These are phyloP conservation scores for Tricholoma hemisulphureum DNA, from an alignment of 768 basidiomycete species.

Conservation along the genomic window DNA sequence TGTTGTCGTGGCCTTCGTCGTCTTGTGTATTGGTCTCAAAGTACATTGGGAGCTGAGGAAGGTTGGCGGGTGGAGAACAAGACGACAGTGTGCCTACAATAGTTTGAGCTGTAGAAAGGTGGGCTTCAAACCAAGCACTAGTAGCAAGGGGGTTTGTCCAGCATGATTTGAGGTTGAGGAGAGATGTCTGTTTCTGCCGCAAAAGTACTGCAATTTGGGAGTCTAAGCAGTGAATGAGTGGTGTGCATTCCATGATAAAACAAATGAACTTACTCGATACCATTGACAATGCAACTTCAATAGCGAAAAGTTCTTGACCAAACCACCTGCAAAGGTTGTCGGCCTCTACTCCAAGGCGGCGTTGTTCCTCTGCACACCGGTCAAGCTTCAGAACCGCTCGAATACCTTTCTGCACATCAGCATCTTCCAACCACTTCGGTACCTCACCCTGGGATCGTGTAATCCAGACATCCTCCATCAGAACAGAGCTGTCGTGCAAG, in stretches of 20 bases:
- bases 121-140: not conserved
- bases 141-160: slow-evolving; percentile 21
- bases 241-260: too few species aligned
- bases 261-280: slow-evolving; percentile 18
- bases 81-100: too few species aligned
- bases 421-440: slow-evolving; percentile 34
- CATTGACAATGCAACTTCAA: slow-evolving; percentile 19
- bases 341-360: slow-evolving; percentile 14
- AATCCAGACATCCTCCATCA: slow-evolving; percentile 42
- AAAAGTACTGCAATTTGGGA: slow-evolving; percentile 6
- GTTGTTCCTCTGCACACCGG: slow-evolving; percentile 16
- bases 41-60: too few species aligned
- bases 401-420: slow-evolving; percentile 13
- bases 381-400: slow-evolving; percentile 12
- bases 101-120: not conserved
- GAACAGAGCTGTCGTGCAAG: slow-evolving; percentile 19
- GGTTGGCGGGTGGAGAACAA: too few species aligned
- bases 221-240: too few species aligned
- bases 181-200: slow-evolving; percentile 9
- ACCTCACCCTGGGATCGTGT: slow-evolving; percentile 5
- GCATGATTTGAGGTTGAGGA: slow-evolving; percentile 12
- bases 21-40: too few species aligned
- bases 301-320: slow-evolving; percentile 22
- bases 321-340: slow-evolving; percentile 38
- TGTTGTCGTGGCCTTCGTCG: too few species aligned